Percentiles rank a stretch among this genome's conserved stretches.
phyloP scores from a whole-genome alignment of 1,284 basidiomycete species.

The Apiotrichum laibachii region DNA sequence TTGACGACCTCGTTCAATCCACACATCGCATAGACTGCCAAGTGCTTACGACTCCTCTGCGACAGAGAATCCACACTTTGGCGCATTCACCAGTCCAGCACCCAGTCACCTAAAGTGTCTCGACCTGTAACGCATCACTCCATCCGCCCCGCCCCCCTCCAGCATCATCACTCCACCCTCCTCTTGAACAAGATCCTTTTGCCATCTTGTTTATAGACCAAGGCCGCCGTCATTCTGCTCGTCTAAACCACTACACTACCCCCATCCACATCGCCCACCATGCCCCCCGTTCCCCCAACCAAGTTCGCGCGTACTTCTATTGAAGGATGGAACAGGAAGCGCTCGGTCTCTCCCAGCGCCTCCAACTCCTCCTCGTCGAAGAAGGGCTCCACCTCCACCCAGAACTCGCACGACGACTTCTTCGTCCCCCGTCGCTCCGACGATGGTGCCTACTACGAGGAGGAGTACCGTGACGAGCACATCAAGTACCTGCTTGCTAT shows the following conservation, averaged over 20 bases:
- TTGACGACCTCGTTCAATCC: conserved; percentile 9
- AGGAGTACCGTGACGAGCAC: conserved; percentile 94
- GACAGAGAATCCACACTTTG: conserved; percentile 1
- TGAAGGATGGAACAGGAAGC: conserved; percentile 44
- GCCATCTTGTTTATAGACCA: too few species aligned
- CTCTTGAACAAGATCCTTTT: neutral
- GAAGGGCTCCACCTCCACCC: conserved; percentile 9
- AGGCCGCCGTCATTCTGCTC: neutral
- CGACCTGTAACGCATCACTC: conserved; percentile 4
- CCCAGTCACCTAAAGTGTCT: neutral
- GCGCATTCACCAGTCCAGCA: neutral
- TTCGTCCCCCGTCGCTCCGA: conserved; percentile 32
- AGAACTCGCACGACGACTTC: neutral
- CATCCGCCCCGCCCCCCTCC: neutral
- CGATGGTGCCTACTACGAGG: conserved; percentile 61
- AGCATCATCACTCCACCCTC: neutral
- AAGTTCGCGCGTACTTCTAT: conserved; percentile 43
- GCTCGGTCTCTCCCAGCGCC: conserved; percentile 37
- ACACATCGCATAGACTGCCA: conserved; percentile 7
- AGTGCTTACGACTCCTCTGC: conserved; percentile 15
- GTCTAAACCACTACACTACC: neutral
- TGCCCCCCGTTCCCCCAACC: conserved; percentile 42
- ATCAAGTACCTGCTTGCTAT: conserved; percentile 90
- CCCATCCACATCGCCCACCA: conserved; percentile 15
- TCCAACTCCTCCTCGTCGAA: conserved; percentile 22